Evolutionary conservation across 2,329 filamentous ascomycete species (phyloP).

Genomic region (Epichloe sibirici): DNA sequence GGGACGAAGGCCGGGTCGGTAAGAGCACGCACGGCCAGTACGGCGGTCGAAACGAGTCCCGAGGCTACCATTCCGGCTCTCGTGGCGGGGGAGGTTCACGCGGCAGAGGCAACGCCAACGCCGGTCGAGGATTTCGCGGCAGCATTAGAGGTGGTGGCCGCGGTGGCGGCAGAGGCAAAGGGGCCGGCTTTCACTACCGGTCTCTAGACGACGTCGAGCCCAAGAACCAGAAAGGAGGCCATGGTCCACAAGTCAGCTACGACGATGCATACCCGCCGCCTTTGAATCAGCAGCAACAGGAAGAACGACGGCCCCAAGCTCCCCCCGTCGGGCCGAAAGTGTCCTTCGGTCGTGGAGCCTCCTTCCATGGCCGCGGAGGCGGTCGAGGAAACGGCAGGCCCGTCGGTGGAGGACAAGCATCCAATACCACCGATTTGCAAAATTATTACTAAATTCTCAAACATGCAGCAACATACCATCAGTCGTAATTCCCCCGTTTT

Average conservation of each 20-base stretch:
- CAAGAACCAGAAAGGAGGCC: constrained; percentile 32
- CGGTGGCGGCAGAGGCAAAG: constrained; percentile 29
- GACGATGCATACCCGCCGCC: constrained; percentile 27
- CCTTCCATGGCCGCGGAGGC: constrained; percentile 3
- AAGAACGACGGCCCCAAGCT: constrained; percentile 4
- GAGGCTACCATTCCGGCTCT: constrained; percentile 27
- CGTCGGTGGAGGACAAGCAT: constrained; percentile 14
- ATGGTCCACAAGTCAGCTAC: constrained; percentile 32
- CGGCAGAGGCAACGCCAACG: constrained; percentile 21
- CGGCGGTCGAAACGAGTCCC: constrained; percentile 27
- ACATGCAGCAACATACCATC: too few relatives aligned
- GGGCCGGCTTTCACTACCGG: constrained; percentile 44
- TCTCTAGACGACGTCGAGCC: constrained; percentile 55
- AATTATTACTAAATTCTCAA: constrained; percentile 24
- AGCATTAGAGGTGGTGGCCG: constrained; percentile 28
- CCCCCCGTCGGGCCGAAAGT: constrained; percentile 11
- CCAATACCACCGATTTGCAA: constrained; percentile 23
- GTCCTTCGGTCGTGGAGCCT: neutral
- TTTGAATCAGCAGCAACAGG: constrained; percentile 10
- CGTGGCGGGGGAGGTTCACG: constrained; percentile 22
- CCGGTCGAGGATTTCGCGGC: constrained; percentile 25
- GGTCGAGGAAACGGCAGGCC: constrained; percentile 13
- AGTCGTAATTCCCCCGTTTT: neutral
- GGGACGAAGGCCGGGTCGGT: constrained; percentile 28
- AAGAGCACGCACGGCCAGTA: constrained; percentile 21